These are phyloP conservation scores for Candida maris DNA, from an alignment of 805 yeast species.

Conservation along the genomic window DNA sequence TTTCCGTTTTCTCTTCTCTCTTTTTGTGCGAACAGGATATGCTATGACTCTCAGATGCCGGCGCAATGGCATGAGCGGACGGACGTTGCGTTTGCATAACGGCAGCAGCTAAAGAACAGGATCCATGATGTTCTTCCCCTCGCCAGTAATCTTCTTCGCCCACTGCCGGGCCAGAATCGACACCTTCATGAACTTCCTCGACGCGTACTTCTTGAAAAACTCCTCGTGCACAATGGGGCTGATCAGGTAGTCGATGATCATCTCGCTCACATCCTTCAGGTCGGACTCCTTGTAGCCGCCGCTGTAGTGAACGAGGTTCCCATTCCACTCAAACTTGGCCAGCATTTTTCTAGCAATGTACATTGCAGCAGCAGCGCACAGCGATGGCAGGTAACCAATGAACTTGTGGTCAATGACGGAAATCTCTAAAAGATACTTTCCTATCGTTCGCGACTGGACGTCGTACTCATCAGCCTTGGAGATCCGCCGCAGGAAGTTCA, in stretches of 20 bases:
- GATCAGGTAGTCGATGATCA: slow-evolving; percentile 71
- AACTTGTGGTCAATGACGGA: slow-evolving; percentile 73
- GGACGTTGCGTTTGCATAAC: too few species aligned
- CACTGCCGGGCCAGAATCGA: slow-evolving; percentile 76
- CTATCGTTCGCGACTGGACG: slow-evolving; percentile 76
- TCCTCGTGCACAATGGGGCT: slow-evolving; percentile 87
- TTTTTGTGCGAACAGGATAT: too few species aligned
- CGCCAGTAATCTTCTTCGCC: slow-evolving; percentile 61
- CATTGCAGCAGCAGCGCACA: slow-evolving; percentile 87
- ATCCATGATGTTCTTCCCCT: slow-evolving; percentile 42
- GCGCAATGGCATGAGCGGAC: too few species aligned
- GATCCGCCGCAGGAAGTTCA: slow-evolving; percentile 83
- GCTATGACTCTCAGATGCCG: too few species aligned
- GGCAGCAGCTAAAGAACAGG: slow-evolving; percentile 22
- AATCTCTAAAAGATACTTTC: slow-evolving; percentile 78
- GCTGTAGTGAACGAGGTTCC: slow-evolving; percentile 82
- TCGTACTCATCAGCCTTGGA: slow-evolving; percentile 91
- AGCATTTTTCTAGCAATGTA: slow-evolving; percentile 72
- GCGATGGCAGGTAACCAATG: slow-evolving; percentile 69
- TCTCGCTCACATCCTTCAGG: slow-evolving; percentile 65
- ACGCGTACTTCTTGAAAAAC: slow-evolving; percentile 88
- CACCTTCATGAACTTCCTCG: slow-evolving; percentile 84
- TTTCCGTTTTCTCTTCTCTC: too few species aligned
- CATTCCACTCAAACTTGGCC: slow-evolving; percentile 71
- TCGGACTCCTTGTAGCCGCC: slow-evolving; percentile 82